Evolutionary conservation across 2,329 filamentous ascomycete genomes (phyloP), one percentile per base, ranked within the genome.

Genomic region (Sordariomycetes sp.): DNA sequence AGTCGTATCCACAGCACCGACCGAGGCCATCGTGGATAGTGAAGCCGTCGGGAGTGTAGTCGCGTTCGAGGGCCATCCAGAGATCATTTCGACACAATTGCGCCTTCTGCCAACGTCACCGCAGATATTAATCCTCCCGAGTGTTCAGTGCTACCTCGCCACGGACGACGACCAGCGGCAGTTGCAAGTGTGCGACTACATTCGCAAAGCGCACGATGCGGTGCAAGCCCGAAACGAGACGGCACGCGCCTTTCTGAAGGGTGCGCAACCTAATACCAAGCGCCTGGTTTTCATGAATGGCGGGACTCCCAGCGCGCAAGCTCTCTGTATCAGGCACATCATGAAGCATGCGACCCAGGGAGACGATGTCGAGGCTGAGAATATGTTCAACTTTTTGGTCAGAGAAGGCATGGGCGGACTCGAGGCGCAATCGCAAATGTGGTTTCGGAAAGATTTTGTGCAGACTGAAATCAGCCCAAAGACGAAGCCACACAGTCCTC

Each of bases 231-330:
- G 75, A 27, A 56, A 59, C 20, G 56, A 69, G 34, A 57, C 57
- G 28, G 75, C 75, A 7, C 52, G 58, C 20, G 48, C 57, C 3
- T 81, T 80, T 44, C 49, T 80, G 17, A 50, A 55, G 26, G 56
- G 56, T 8, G 64, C 68, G 6, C 63, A 61, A 1, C 47, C 57
- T 8, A 51, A 54, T 33, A 63, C 64, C 38, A 75, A 68, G 42
- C 66, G 67, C 37, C 50, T 80, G 5, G 75, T 77, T 7, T 77
- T 81, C 42, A 57, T 76, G 51, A 67, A 75, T 34, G 76, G 75
- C 4, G 74, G 76, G 8, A 72, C 70, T 4, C 60, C 68, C 8
- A 61, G 66, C 36, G 74, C 74, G 2, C 66, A 70, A 34, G 54
- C 66, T 6, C 55, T 66, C 17, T 80, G 75, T 44, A 64, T 80